Evolutionary conservation across 257 asterid genomes (phyloP).

Genomic region (Nemophila menziesii): DNA sequence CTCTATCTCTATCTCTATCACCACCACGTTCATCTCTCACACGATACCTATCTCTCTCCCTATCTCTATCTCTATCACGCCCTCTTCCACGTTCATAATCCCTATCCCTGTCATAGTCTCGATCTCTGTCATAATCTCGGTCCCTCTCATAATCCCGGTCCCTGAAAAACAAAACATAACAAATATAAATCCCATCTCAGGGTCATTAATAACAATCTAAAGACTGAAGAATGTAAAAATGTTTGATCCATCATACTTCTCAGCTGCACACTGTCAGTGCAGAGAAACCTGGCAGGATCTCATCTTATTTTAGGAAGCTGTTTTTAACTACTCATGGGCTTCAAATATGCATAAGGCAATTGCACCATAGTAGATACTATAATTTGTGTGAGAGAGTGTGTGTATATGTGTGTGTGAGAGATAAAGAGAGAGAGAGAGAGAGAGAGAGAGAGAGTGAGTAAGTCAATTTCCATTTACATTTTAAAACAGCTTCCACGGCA

Average conservation of each 20-base stretch:
- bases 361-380: slow-evolving; percentile 7
- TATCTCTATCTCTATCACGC: slow-evolving; percentile 3
- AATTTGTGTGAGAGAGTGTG: background rate
- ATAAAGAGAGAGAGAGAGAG: slow-evolving; percentile 15
- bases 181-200: background rate
- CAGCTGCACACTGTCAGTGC: slow-evolving; percentile 99
- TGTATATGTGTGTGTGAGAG: slow-evolving; percentile 8
- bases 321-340: slow-evolving; percentile 10
- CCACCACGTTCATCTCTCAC: slow-evolving; percentile 42
- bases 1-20: slow-evolving; percentile 58
- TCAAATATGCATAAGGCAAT: background rate
- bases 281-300: slow-evolving; percentile 68
- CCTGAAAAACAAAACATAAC: slow-evolving; percentile 13
- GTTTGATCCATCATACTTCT: slow-evolving; percentile 96
- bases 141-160: slow-evolving; percentile 30
- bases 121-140: slow-evolving; percentile 39
- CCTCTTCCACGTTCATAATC: slow-evolving; percentile 46
- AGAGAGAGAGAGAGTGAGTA: background rate
- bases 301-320: slow-evolving; percentile 44
- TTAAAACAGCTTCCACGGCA: slow-evolving; percentile 44
- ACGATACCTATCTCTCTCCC: slow-evolving; percentile 38
- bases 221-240: slow-evolving; percentile 8
- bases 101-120: slow-evolving; percentile 21
- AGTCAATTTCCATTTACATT: slow-evolving; percentile 4
- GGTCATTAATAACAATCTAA: background rate